Evolutionary conservation across 2,329 filamentous ascomycete species (phyloP).

Genomic region (Talaromyces rugulosus): DNA sequence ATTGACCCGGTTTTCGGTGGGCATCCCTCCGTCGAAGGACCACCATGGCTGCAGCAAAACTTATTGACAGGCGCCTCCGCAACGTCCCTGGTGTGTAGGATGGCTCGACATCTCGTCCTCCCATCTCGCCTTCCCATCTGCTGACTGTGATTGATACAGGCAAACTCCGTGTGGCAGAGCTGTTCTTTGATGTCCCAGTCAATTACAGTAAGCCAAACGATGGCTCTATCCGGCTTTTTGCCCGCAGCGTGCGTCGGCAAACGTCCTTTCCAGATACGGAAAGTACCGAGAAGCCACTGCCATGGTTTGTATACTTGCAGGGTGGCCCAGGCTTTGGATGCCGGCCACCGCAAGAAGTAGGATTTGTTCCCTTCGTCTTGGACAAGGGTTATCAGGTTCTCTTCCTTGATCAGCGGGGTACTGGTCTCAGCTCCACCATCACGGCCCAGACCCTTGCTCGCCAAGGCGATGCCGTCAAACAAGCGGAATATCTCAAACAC

Average conservation of each 20-base stretch:
- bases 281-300: constrained; percentile 48
- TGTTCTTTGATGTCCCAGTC: constrained; percentile 81
- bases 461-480: constrained; percentile 60
- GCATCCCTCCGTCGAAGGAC: background rate
- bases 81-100: constrained; percentile 32
- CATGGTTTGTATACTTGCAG: constrained; percentile 70
- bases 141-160: constrained; percentile 45
- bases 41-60: constrained; percentile 30
- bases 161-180: constrained; percentile 70
- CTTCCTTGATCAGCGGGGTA: constrained; percentile 86
- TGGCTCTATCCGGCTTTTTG: constrained; percentile 70
- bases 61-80: constrained; percentile 34
- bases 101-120: background rate
- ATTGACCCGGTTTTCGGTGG: background rate
- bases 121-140: background rate
- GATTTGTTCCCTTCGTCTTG: constrained; percentile 67
- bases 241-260: constrained; percentile 64
- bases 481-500: constrained; percentile 74
- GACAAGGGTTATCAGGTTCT: constrained; percentile 79
- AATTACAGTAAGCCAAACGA: constrained; percentile 64
- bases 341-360: constrained; percentile 66
- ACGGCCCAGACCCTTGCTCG: constrained; percentile 66
- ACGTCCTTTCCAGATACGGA: constrained; percentile 43
- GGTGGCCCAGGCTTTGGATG: constrained; percentile 83
- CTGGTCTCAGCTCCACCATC: constrained; percentile 77